A percentile compares a stretch with the other conserved stretches of the same genome.
These are phyloP conservation scores for Microcos paniculata DNA, from an alignment of 345 rosid genomes.

Conservation along the genomic window DNA sequence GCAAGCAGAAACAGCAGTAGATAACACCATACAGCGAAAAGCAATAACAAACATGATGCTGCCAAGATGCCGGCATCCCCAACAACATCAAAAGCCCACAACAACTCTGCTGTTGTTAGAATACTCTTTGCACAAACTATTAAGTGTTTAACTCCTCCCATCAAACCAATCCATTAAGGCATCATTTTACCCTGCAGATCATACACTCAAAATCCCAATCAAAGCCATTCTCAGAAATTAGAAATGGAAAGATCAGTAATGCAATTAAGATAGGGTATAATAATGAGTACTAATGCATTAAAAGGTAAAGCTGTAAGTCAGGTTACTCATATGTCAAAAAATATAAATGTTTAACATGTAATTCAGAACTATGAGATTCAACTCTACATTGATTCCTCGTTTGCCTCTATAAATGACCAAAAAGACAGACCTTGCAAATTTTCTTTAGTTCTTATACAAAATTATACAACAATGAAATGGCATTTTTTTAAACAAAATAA, in stretches of 20 bases:
- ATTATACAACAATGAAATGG: neutral
- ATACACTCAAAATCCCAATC: no score
- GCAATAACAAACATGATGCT: no score
- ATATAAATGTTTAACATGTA: neutral
- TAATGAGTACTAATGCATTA: neutral
- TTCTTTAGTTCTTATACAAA: neutral
- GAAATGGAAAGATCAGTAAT: neutral
- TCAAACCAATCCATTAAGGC: neutral
- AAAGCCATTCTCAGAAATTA: neutral
- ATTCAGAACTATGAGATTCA: no score
- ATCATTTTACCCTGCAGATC: neutral
- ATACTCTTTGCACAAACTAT: neutral
- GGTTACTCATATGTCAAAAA: neutral
- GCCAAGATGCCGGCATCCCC: neutral
- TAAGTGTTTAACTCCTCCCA: neutral
- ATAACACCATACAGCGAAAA: no score
- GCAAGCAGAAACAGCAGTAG: no score
- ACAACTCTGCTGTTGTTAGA: neutral
- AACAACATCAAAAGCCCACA: neutral
- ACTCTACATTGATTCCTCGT: neutral
- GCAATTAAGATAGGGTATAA: neutral
- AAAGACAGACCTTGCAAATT: neutral
- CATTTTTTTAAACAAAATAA: neutral
- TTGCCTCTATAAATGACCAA: neutral
- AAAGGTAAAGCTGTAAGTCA: neutral